Evolutionary conservation across 1,284 basidiomycete species (phyloP).

Genomic region (Veloporphyrellus conicus): DNA sequence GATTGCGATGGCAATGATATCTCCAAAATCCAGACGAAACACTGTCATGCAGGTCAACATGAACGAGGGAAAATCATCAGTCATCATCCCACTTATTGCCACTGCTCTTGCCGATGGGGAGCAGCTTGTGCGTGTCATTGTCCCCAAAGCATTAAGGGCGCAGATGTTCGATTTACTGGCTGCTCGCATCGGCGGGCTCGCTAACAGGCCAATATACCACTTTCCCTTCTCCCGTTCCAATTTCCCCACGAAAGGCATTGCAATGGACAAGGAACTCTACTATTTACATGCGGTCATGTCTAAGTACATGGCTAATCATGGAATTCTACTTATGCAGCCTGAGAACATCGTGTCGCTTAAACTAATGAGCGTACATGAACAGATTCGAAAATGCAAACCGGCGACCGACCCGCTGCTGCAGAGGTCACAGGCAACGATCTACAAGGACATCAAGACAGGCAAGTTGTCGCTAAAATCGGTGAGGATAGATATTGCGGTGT

Average conservation of each 20-base stretch:
- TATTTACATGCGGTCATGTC: slow-evolving; percentile 27
- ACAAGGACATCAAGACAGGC: neutral
- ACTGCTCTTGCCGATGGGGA: slow-evolving; percentile 40
- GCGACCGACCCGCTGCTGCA: neutral
- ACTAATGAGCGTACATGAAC: slow-evolving; percentile 40
- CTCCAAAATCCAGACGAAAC: slow-evolving; percentile 34
- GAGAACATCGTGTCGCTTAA: slow-evolving; percentile 50
- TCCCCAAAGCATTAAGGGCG: slow-evolving; percentile 40
- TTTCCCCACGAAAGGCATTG: too few relatives aligned
- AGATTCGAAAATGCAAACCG: slow-evolving; percentile 5
- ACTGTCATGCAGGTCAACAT: slow-evolving; percentile 51
- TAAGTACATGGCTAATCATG: slow-evolving; percentile 36
- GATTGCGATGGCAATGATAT: slow-evolving; percentile 44
- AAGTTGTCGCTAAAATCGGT: neutral
- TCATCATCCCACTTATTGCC: slow-evolving; percentile 47
- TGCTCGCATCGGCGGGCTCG: slow-evolving; percentile 41
- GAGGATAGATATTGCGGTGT: neutral
- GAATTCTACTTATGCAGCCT: slow-evolving; percentile 45
- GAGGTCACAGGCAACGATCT: too few relatives aligned
- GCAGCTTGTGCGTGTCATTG: slow-evolving; percentile 44
- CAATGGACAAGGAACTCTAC: too few relatives aligned
- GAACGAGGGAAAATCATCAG: slow-evolving; percentile 57
- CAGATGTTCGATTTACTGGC: slow-evolving; percentile 50
- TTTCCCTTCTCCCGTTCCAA: slow-evolving; percentile 41
- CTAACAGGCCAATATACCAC: slow-evolving; percentile 44